Base-by-base conservation (phyloP, 1,284 basidiomycete genomes). In the Ceratobasidium papillatum region DNA sequence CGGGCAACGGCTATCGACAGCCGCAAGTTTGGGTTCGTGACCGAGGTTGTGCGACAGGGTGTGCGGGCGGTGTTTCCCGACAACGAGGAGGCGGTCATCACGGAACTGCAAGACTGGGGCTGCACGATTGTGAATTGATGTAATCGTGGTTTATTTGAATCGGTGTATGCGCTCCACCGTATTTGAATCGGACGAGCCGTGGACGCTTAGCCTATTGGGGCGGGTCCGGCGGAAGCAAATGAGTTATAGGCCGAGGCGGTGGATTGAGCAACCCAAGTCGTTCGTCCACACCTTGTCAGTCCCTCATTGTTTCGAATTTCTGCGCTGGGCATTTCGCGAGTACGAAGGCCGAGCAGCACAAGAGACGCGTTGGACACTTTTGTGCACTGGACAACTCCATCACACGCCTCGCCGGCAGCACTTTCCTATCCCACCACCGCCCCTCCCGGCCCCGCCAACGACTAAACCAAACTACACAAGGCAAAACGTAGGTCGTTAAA, bases 321-420 rank as follows among this genome's bases (percentile, higher is more conserved):
- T 73, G 61, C 61, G 51, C 72, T 73, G 69, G 62, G 61, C 72
- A 63, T 32, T 52, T 61, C 72, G 69, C 59, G 56, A 62, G 41
- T 45, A 62, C 59, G 59, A 52, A 49, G 41, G 72, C 61, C 64
- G 30, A 54, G 72, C 38, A 64, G 58, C 66, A 56, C 72, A 12
- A 74, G 68, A 63, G 61, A 74, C 72, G 61, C 72, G 72, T 64
- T n/a, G 61, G 49, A 74, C 69, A 34, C 34, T 49, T 62, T 34
- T 61, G 59, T 62, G 58, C 36, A 51, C 41, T 17, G 71, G 71
- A 73, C 61, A 32, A 64, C 58, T 27, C 47, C 54, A 38, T 54
- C 74, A 77, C 78, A 76, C 77, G 77, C 78, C 78, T 75, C 74
- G 86, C 87, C 86, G 81, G 83, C 81, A 85, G 83, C 87, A 87